phyloP scores from a whole-genome alignment of 2,329 filamentous ascomycete genomes.

The Fusarium hainanense region DNA sequence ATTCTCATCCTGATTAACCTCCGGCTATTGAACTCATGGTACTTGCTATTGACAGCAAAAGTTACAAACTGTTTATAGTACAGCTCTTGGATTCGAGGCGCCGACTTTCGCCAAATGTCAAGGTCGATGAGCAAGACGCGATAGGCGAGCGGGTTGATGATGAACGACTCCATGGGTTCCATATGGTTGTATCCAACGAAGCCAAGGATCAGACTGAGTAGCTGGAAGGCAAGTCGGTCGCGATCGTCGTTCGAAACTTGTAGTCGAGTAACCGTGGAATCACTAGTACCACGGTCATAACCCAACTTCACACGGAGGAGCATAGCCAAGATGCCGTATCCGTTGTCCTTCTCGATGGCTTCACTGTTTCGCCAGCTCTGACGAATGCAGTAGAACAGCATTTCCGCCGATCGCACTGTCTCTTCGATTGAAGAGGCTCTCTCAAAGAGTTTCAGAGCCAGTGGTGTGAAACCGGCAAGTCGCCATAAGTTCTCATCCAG shows the following conservation, averaged over 20 bases:
- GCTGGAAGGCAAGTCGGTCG: slow-evolving; percentile 67
- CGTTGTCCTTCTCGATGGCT: slow-evolving; percentile 95
- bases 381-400: slow-evolving; percentile 86
- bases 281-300: slow-evolving; percentile 52
- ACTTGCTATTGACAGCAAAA: slow-evolving; percentile 90
- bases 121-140: slow-evolving; percentile 91
- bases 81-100: slow-evolving; percentile 79
- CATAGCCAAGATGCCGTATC: slow-evolving; percentile 87
- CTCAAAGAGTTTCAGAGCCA: slow-evolving; percentile 87
- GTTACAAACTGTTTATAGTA: slow-evolving; percentile 94
- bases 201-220: slow-evolving; percentile 80
- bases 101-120: slow-evolving; percentile 89
- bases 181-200: slow-evolving; percentile 90
- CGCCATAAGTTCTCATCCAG: slow-evolving; percentile 94
- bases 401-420: slow-evolving; percentile 80
- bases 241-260: slow-evolving; percentile 63
- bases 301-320: slow-evolving; percentile 86
- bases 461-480: slow-evolving; percentile 87
- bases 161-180: slow-evolving; percentile 87
- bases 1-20: slow-evolving; percentile 91
- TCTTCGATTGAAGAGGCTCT: slow-evolving; percentile 76
- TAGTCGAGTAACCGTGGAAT: slow-evolving; percentile 53
- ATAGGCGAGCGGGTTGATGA: slow-evolving; percentile 95
- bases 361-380: slow-evolving; percentile 98
- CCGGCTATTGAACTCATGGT: slow-evolving; percentile 91